Conservation (phyloP, 768 basidiomycete genomes). For the Mycena floridula region DNA sequence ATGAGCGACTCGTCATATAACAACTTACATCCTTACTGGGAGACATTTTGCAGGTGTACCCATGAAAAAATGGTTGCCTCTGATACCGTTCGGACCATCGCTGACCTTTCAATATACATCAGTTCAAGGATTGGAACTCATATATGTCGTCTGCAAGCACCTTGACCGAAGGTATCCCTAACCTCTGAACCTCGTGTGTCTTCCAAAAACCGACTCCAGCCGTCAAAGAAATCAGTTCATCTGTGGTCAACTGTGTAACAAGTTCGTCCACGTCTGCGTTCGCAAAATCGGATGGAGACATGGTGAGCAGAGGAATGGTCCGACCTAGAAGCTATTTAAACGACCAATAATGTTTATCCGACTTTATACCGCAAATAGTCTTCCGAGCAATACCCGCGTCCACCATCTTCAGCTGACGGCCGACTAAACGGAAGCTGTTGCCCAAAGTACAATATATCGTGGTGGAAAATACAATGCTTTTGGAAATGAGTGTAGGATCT, state of each 20-base stretch:
- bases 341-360: no score
- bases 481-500: neutral
- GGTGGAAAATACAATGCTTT: neutral
- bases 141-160: conserved; percentile 20
- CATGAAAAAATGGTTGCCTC: conserved; percentile 79
- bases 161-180: conserved; percentile 70
- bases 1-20: neutral
- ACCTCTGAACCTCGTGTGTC: conserved; percentile 55
- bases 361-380: no score
- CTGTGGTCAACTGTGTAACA: conserved; percentile 60
- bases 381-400: no score
- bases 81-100: conserved; percentile 73
- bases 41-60: conserved; percentile 76
- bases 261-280: conserved; percentile 55
- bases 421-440: no score
- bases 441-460: no score
- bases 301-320: conserved; percentile 20
- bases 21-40: conserved; percentile 38
- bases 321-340: no score
- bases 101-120: conserved; percentile 39
- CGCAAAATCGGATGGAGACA: conserved; percentile 68
- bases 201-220: conserved; percentile 79
- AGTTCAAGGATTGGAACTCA: neutral
- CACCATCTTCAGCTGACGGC: no score
- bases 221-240: conserved; percentile 67